A percentile compares a stretch with the other conserved stretches of the same genome.
Evolutionary conservation across 208 protist species (phyloP).

Genomic region (Perkinsela sp.): DNA sequence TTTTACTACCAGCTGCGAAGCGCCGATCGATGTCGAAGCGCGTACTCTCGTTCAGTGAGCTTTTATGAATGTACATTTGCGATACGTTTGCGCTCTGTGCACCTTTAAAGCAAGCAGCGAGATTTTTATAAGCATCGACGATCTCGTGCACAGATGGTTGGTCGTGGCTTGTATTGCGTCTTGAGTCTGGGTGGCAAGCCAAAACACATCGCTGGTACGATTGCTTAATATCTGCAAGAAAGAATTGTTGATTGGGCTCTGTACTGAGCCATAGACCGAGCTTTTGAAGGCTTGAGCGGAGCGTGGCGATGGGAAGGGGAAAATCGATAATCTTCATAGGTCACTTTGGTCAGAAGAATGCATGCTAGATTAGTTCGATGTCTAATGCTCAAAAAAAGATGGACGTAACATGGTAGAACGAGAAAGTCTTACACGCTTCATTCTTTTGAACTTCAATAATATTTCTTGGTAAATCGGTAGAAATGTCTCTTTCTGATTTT

Average conservation of each 20-base stretch:
- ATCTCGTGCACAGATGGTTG: background rate
- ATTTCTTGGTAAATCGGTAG: too few species aligned
- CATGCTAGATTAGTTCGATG: too few species aligned
- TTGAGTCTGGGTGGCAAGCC: background rate
- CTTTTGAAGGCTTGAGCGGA: background rate
- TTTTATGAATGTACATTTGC: background rate
- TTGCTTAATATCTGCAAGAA: background rate
- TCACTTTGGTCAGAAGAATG: too few species aligned
- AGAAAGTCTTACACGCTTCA: too few species aligned
- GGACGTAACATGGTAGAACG: too few species aligned
- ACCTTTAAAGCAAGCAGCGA: background rate
- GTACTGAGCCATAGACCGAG: background rate
- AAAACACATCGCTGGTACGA: background rate
- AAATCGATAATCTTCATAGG: background rate
- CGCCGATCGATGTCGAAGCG: too few species aligned
- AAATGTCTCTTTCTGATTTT: too few species aligned
- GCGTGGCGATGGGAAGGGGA: background rate
- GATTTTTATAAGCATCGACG: background rate
- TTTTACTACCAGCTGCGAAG: too few species aligned
- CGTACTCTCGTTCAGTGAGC: background rate
- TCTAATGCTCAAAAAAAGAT: too few species aligned
- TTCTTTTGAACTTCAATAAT: too few species aligned
- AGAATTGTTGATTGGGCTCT: background rate
- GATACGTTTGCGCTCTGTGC: background rate
- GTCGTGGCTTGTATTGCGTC: background rate